These are phyloP conservation scores for Solanum infundibuliforme DNA, from an alignment of 257 asterid genomes.

Conservation along the genomic window DNA sequence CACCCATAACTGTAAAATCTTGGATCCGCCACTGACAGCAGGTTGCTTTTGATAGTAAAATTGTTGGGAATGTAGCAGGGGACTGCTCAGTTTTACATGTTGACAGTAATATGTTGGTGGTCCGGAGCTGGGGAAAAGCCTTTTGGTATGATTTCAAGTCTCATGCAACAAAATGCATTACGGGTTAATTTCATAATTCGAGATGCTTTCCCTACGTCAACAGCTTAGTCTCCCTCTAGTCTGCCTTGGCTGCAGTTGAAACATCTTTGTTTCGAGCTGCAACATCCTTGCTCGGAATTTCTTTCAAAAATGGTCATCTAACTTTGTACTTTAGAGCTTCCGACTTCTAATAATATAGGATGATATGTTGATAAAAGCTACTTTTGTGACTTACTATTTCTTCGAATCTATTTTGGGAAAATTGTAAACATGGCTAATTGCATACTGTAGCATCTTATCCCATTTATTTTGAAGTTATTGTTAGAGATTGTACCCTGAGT, in stretches of 20 bases:
- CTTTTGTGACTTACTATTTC: too few species aligned
- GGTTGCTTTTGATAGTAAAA: constrained; percentile 5
- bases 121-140: neutral
- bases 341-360: too few species aligned
- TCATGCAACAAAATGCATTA: constrained; percentile 6
- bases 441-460: neutral
- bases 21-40: too few species aligned
- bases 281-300: neutral
- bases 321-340: too few species aligned
- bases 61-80: neutral
- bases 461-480: neutral
- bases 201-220: constrained; percentile 32
- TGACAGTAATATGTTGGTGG: constrained; percentile 13
- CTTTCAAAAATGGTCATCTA: neutral
- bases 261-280: neutral
- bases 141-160: constrained; percentile 12
- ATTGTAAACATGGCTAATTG: neutral
- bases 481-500: neutral
- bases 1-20: too few species aligned
- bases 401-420: neutral
- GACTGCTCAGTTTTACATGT: neutral
- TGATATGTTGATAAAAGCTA: too few species aligned
- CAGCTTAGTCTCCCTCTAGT: constrained; percentile 27
- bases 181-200: neutral
- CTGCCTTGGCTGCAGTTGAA: neutral